Conservation (phyloP, 2,329 filamentous ascomycete genomes). For the Helotiales sp. region DNA sequence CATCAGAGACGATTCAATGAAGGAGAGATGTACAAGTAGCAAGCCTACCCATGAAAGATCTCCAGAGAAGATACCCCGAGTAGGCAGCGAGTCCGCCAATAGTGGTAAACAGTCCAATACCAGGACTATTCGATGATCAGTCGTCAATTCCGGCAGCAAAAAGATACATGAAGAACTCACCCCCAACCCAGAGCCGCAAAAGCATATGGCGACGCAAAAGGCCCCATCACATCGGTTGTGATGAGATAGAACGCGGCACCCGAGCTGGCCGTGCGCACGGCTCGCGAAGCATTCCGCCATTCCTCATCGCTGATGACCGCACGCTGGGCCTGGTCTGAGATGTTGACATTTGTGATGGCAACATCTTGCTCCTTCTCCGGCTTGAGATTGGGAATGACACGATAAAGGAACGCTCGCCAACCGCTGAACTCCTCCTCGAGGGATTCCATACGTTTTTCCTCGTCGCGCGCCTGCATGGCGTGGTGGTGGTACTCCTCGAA, state of each 20-base stretch:
- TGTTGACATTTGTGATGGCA: background rate
- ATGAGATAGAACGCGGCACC: slow-evolving; percentile 28
- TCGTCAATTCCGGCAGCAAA: background rate
- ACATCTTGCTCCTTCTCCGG: background rate
- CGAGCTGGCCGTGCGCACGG: slow-evolving; percentile 24
- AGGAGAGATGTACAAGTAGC: too few species aligned
- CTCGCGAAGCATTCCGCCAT: slow-evolving; percentile 25
- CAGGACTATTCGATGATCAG: background rate
- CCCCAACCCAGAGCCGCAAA: slow-evolving; percentile 25
- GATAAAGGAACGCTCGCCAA: background rate
- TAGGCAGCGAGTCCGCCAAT: slow-evolving; percentile 25
- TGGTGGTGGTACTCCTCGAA: background rate
- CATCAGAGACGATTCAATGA: too few species aligned
- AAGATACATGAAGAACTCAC: background rate
- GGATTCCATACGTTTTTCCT: background rate
- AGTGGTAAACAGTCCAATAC: slow-evolving; percentile 25
- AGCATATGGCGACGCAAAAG: slow-evolving; percentile 24
- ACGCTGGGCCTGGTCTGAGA: background rate
- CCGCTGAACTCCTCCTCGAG: background rate
- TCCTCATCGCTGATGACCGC: slow-evolving; percentile 22
- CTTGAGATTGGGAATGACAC: too few species aligned
- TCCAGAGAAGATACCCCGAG: slow-evolving; percentile 27
- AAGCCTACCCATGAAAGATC: slow-evolving; percentile 22
- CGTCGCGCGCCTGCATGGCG: background rate
- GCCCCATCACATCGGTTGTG: slow-evolving; percentile 29